Percentiles rank a stretch among this genome's conserved stretches.
phyloP scores from a whole-genome alignment of 1,139 yeast species.

The Scheffersomyces segobiensis region DNA sequence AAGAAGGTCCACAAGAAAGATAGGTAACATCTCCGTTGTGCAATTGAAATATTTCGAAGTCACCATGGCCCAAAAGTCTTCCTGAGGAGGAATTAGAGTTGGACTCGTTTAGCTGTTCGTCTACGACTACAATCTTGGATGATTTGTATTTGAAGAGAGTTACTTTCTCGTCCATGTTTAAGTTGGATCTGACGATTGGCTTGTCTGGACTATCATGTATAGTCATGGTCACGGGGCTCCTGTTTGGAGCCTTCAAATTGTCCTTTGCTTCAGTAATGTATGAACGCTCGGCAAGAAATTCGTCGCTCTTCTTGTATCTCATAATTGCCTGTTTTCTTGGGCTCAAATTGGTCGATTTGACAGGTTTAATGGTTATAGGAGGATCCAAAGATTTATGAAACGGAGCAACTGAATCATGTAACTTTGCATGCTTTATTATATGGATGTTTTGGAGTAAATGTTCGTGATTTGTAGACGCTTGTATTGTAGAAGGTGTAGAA shows the following conservation, averaged over 20 bases:
- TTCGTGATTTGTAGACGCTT: not conserved
- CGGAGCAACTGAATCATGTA: not conserved
- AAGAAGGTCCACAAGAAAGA: constrained; percentile 53
- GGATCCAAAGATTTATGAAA: not conserved
- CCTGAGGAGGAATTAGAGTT: constrained; percentile 30
- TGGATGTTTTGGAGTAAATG: not conserved
- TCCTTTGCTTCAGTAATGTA: constrained; percentile 31
- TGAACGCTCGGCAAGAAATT: constrained; percentile 19
- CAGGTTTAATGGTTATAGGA: not conserved
- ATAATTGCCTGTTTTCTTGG: constrained; percentile 44
- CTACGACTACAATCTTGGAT: constrained; percentile 45
- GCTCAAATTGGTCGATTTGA: constrained; percentile 16
- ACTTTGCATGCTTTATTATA: not conserved
- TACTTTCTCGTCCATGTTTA: constrained; percentile 35
- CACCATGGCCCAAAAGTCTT: constrained; percentile 59
- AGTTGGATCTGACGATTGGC: constrained; percentile 4
- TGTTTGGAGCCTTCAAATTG: constrained; percentile 15
- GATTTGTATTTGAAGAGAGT: constrained; percentile 38
- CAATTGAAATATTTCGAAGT: constrained; percentile 62
- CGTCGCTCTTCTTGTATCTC: constrained; percentile 38
- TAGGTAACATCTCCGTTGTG: constrained; percentile 66
- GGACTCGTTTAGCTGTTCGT: constrained; percentile 31
- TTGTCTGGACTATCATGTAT: constrained; percentile 8
- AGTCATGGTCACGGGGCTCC: constrained; percentile 4
- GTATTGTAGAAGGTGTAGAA: not conserved